Conservation (phyloP, 1,139 yeast species). For the Pneumocystis murina region DNA sequence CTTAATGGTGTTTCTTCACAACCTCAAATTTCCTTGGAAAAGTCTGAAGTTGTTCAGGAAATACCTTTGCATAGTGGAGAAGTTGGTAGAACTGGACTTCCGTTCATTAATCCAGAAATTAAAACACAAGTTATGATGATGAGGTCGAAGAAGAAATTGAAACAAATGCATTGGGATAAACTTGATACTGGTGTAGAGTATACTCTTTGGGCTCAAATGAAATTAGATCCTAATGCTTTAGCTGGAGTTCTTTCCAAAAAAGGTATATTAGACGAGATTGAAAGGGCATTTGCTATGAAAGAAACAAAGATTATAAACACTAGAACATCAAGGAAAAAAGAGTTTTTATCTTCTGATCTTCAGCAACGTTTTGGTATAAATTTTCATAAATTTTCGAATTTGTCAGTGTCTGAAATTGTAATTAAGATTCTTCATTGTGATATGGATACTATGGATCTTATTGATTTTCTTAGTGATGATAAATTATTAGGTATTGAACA, state of each 20-base stretch:
- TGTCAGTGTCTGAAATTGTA: slow-evolving; percentile 50
- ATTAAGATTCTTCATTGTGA: slow-evolving; percentile 57
- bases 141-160: slow-evolving; percentile 52
- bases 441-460: slow-evolving; percentile 47
- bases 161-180: slow-evolving; percentile 93
- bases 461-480: slow-evolving; percentile 70
- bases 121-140: slow-evolving; percentile 11
- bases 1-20: slow-evolving; percentile 11
- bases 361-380: slow-evolving; percentile 89
- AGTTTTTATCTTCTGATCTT: slow-evolving; percentile 62
- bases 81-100: slow-evolving; percentile 10
- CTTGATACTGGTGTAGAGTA: slow-evolving; percentile 41
- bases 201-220: slow-evolving; percentile 67
- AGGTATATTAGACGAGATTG: slow-evolving; percentile 71
- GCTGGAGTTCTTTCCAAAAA: slow-evolving; percentile 43
- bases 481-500: slow-evolving; percentile 9
- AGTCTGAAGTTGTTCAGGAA: not conserved
- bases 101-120: slow-evolving; percentile 8
- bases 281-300: slow-evolving; percentile 56
- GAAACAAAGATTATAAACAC: slow-evolving; percentile 30
- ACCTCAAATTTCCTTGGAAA: not conserved
- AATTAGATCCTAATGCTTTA: slow-evolving; percentile 28
- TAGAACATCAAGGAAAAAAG: slow-evolving; percentile 32
- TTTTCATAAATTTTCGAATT: slow-evolving; percentile 57
- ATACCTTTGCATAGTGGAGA: slow-evolving; percentile 8